Evolutionary conservation across 306 rosid genomes (phyloP).

Genomic region (Hippophae gyantsensis): DNA sequence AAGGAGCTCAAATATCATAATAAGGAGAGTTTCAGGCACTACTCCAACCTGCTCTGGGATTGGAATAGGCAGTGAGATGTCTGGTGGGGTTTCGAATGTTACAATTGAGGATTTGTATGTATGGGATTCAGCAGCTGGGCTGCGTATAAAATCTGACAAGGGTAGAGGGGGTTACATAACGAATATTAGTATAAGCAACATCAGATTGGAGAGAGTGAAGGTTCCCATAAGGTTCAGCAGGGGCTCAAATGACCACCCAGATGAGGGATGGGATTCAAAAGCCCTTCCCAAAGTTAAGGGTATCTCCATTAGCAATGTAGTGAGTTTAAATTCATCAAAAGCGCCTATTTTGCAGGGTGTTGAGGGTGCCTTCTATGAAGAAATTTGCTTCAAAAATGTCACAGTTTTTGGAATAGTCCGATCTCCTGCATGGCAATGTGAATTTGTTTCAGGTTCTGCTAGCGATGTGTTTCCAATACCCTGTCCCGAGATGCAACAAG

Average conservation of each 20-base stretch:
- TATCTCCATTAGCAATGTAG: slow-evolving; percentile 47
- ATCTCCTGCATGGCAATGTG: slow-evolving; percentile 65
- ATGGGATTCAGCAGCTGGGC: slow-evolving; percentile 83
- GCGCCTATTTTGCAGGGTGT: slow-evolving; percentile 66
- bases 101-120: slow-evolving; percentile 68
- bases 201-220: slow-evolving; percentile 76
- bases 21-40: slow-evolving; percentile 84
- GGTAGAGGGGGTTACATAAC: slow-evolving; percentile 81
- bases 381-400: slow-evolving; percentile 62
- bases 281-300: slow-evolving; percentile 67
- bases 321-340: slow-evolving; percentile 64
- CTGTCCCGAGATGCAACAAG: slow-evolving; percentile 52
- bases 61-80: slow-evolving; percentile 98
- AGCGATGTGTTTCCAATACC: slow-evolving; percentile 59
- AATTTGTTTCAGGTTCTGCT: slow-evolving; percentile 58
- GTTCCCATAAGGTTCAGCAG: slow-evolving; percentile 73
- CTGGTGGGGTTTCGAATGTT: slow-evolving; percentile 79
- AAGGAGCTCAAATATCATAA: slow-evolving; percentile 66
- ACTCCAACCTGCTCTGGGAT: slow-evolving; percentile 94
- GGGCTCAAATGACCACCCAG: slow-evolving; percentile 90
- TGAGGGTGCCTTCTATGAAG: slow-evolving; percentile 53
- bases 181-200: slow-evolving; percentile 49
- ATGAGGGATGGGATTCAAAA: slow-evolving; percentile 82
- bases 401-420: slow-evolving; percentile 44
- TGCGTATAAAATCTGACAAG: slow-evolving; percentile 72